phyloP scores from a whole-genome alignment of 345 rosid genomes.

The Citropsis articulata region DNA sequence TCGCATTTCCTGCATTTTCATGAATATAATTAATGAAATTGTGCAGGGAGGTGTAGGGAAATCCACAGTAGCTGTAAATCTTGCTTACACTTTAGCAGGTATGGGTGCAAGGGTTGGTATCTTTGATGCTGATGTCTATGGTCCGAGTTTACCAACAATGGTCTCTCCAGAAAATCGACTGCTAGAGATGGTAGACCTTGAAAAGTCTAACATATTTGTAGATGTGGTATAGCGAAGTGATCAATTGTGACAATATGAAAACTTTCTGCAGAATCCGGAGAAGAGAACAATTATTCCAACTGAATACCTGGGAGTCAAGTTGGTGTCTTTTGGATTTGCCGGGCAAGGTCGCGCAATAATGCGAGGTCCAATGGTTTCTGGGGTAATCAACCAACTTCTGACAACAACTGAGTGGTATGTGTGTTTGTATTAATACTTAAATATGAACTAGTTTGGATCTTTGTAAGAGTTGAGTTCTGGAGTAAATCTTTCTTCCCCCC shows the following conservation, averaged over 20 bases:
- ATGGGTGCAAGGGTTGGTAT: slow-evolving; percentile 98
- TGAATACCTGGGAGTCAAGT: slow-evolving; percentile 88
- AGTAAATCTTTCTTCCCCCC: background rate
- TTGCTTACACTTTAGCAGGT: slow-evolving; percentile 86
- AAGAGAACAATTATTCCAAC: slow-evolving; percentile 83
- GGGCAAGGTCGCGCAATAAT: slow-evolving; percentile 97
- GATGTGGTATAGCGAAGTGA: background rate
- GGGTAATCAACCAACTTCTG: slow-evolving; percentile 89
- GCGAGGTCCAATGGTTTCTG: slow-evolving; percentile 99
- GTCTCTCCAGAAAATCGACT: slow-evolving; percentile 82
- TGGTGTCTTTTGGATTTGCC: slow-evolving; percentile 93
- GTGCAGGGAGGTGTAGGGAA: slow-evolving; percentile 98
- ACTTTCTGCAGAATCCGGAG: slow-evolving; percentile 73
- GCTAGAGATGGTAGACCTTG: slow-evolving; percentile 69
- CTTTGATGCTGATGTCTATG: slow-evolving; percentile 95
- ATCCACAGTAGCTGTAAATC: slow-evolving; percentile 95
- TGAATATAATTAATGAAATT: slow-evolving; percentile 40
- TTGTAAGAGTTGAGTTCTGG: background rate
- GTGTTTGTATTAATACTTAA: slow-evolving; percentile 1
- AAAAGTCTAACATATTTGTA: slow-evolving; percentile 3
- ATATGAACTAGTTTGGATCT: background rate
- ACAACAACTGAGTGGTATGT: slow-evolving; percentile 89
- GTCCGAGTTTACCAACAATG: slow-evolving; percentile 97
- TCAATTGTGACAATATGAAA: slow-evolving; percentile 19
- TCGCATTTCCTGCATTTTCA: slow-evolving; percentile 20